phyloP scores from a whole-genome alignment of 805 yeast species.

The Wickerhamomyces chambardii region DNA sequence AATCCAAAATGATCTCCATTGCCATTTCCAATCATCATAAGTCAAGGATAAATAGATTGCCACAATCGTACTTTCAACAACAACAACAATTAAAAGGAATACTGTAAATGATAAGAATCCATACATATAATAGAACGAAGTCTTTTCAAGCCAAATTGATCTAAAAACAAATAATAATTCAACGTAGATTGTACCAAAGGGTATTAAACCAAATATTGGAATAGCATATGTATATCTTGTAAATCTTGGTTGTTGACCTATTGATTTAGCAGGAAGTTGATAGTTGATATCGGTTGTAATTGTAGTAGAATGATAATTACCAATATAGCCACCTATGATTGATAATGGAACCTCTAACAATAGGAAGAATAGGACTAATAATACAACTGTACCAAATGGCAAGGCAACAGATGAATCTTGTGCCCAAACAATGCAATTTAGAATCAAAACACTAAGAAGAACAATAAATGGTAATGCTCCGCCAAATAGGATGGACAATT shows the following conservation, averaged over 20 bases:
- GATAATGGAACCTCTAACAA: constrained; percentile 70
- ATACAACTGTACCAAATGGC: constrained; percentile 69
- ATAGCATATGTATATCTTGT: constrained; percentile 17
- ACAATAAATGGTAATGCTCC: constrained; percentile 38
- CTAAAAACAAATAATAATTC: constrained; percentile 67
- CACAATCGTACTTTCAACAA: constrained; percentile 64
- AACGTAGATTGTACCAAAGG: constrained; percentile 75
- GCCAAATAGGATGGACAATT: constrained; percentile 34
- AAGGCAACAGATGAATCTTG: constrained; percentile 66
- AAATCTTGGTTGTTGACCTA: constrained; percentile 28
- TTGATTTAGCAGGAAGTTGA: constrained; percentile 10
- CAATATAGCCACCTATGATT: constrained; percentile 55
- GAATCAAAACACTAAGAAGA: constrained; percentile 37
- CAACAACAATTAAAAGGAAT: constrained; percentile 48
- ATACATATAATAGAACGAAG: constrained; percentile 71
- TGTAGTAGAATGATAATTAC: constrained; percentile 26
- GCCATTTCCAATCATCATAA: constrained; percentile 59
- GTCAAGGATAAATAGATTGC: constrained; percentile 56
- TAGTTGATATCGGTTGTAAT: constrained; percentile 8
- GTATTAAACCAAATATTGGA: constrained; percentile 58
- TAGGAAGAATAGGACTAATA: constrained; percentile 49
- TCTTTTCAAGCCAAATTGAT: constrained; percentile 72
- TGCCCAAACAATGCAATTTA: constrained; percentile 70
- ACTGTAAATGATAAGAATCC: constrained; percentile 66
- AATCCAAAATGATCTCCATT: constrained; percentile 70